Evolutionary conservation across 495 filamentous ascomycete genomes (phyloP), one percentile per base, ranked within the genome.

Genomic region (Hyaloscypha variabilis): DNA sequence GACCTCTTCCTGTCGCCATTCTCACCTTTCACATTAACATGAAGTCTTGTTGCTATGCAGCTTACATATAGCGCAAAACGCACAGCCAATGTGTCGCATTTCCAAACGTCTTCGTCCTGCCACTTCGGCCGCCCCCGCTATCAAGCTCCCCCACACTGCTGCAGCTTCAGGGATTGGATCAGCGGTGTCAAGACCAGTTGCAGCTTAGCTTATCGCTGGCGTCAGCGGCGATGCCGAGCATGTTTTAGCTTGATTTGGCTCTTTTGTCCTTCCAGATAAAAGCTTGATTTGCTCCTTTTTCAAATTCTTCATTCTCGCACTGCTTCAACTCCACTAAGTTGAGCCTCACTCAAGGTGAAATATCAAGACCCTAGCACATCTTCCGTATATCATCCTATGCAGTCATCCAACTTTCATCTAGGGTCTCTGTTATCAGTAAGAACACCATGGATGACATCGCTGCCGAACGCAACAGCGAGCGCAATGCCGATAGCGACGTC

Each of bases 401-500:
- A 34, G 31, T 13, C 39, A 46, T 17, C 39, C 39, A 19, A 6
- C 13, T 34, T 46, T 17, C 13, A 46, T 46, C 39, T 17, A 17
- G 39, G 6, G 11, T 17, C 39, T 46, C 17, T 17, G 17, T 46
- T 46, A 36, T 36, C 31, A 36, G 31, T 36, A 36, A 13, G 5
- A 4, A 21, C 39, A 61, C 10, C 39, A 61, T 61, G 58, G 58
- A 51, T 10, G 23, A 31, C 8, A 61, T n/a, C 25, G 36, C 21
- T 5, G 42, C 23, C 13, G 28, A 31, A 50, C 58, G 58, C 19
- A 50, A 49, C 42, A 59, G 57, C 24, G 57, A 59, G 34, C 42
- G 49, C 25, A 61, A 49, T 61, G 46, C 53, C 24, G 82, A 85
- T 65, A 77, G 79, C 55, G 69, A 74, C 17, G 67, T 77, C 4